Evolutionary conservation across 2,329 filamentous ascomycete genomes (phyloP).

Genomic region (Clarireedia homoeocarpa): DNA sequence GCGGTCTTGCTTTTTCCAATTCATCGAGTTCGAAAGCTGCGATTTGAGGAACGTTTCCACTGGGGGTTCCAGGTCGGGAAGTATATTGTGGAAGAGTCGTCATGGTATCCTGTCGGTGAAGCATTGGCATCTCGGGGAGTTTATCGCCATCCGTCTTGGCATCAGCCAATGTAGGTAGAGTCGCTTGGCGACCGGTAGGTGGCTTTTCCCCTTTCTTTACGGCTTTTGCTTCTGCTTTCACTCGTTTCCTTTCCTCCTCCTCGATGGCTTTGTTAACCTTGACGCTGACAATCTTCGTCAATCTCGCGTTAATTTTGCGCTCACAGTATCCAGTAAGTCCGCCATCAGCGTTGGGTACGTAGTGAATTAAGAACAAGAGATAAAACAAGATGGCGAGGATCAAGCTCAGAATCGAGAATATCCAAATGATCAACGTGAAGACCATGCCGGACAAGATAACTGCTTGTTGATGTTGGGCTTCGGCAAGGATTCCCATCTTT

Average conservation of each 20-base stretch:
- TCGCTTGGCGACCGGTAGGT: conserved; percentile 46
- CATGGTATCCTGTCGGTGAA: conserved; percentile 53
- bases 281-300: conserved; percentile 74
- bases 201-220: conserved; percentile 46
- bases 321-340: conserved; percentile 80
- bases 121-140: conserved; percentile 49
- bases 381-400: conserved; percentile 73
- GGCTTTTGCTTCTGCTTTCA: conserved; percentile 40
- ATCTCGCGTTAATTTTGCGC: conserved; percentile 79
- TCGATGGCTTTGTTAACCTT: conserved; percentile 86
- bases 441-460: conserved; percentile 84
- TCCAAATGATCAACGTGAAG: conserved; percentile 86
- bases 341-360: conserved; percentile 76
- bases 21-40: conserved; percentile 43
- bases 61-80: conserved; percentile 49
- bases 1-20: conserved; percentile 44
- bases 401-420: conserved; percentile 69
- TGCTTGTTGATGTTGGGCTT: conserved; percentile 68
- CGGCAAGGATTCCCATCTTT: conserved; percentile 68
- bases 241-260: conserved; percentile 60
- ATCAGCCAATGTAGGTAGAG: conserved; percentile 55
- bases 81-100: conserved; percentile 55
- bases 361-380: conserved; percentile 84
- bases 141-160: conserved; percentile 45
- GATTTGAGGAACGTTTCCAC: conserved; percentile 29